These are phyloP conservation scores for Exserohilum rostratum DNA, from an alignment of 2,329 filamentous ascomycete species.

Conservation along the genomic window DNA sequence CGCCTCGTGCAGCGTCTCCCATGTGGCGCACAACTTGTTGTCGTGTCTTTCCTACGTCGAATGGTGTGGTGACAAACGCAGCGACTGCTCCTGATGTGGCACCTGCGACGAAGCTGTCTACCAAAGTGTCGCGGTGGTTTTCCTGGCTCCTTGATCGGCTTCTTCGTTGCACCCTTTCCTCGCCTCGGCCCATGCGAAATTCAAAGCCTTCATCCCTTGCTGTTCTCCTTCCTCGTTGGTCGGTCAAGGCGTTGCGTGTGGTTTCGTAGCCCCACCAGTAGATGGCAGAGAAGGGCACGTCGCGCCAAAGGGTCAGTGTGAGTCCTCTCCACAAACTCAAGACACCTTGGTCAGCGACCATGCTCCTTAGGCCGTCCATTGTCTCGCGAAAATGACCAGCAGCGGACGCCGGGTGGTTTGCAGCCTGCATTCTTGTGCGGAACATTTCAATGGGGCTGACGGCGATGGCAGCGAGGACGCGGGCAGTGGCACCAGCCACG, in stretches of 20 bases:
- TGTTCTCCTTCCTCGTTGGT: conserved; percentile 64
- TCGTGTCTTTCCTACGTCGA: conserved; percentile 96
- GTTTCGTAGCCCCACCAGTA: conserved; percentile 99
- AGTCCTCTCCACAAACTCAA: conserved; percentile 87
- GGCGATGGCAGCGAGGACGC: conserved; percentile 78
- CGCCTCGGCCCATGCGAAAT: conserved; percentile 42
- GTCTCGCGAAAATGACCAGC: conserved; percentile 80
- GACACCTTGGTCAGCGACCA: conserved; percentile 80
- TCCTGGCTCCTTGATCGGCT: conserved; percentile 67
- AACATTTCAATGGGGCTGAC: conserved; percentile 95
- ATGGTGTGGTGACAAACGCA: conserved; percentile 88
- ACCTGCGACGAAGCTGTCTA: conserved; percentile 88
- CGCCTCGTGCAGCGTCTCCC: conserved; percentile 45
- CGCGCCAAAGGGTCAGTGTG: conserved; percentile 90
- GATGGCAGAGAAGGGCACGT: conserved; percentile 94
- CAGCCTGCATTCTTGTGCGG: conserved; percentile 87
- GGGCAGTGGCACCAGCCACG: conserved; percentile 76
- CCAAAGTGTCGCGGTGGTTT: conserved; percentile 76
- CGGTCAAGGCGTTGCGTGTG: conserved; percentile 73
- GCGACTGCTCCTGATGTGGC: conserved; percentile 83
- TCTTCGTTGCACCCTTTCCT: conserved; percentile 35
- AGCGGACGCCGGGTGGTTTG: conserved; percentile 50
- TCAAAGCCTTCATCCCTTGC: conserved; percentile 38
- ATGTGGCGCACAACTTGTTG: conserved; percentile 80
- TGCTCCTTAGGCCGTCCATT: conserved; percentile 73